Base-by-base conservation (phyloP, 805 yeast species). In the Saturnispora dispora region DNA sequence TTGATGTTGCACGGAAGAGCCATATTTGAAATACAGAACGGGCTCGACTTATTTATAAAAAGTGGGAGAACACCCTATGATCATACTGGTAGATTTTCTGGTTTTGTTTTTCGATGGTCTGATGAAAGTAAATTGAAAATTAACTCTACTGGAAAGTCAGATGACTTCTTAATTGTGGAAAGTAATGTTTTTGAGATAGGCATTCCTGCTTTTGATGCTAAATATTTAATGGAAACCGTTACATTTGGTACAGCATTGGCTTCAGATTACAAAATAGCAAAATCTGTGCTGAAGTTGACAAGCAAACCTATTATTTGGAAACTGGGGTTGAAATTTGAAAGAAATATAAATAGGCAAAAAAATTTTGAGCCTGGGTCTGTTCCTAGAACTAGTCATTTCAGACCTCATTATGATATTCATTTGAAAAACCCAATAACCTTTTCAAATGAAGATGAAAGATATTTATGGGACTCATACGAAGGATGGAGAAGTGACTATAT, bases 401-500 rank as follows among this genome's bases (percentile, higher is more conserved):
- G 60, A 27, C 85, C 87, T 0, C 93, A 85, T 63, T 81, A 78
- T 60, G 76, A 80, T 3, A 71, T 84, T 10, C 62, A 75, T 6
- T 60, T 84, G 41, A 72, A 69, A 53, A 81, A 85, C 58, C 90
- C 90, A 1, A 64, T 67, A 17, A 71, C 66, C 43, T 71, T 81
- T 25, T 36, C 22, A 0, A 48, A 28, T 46, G 55, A 53, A 3
- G 63, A 71, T 3, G 79, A 80, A 30, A 58, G 63, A 17, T 67
- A 64, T 0, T 60, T 61, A 2, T 89, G 89, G 68, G 98, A 91
- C 67, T 87, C 96, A 0, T 91, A 83, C 63, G 68, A 66, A 11
- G 88, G 84, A 0, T 93, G 82, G 71, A 71, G 98, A 62, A 85
- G 95, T 55, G 83, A 88, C 51, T 90, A 79, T 62, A 72, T 91